Evolutionary conservation across 2,329 filamentous ascomycete species (phyloP), one percentile per base, ranked within the genome.

Genomic region (Fusarium sp.): DNA sequence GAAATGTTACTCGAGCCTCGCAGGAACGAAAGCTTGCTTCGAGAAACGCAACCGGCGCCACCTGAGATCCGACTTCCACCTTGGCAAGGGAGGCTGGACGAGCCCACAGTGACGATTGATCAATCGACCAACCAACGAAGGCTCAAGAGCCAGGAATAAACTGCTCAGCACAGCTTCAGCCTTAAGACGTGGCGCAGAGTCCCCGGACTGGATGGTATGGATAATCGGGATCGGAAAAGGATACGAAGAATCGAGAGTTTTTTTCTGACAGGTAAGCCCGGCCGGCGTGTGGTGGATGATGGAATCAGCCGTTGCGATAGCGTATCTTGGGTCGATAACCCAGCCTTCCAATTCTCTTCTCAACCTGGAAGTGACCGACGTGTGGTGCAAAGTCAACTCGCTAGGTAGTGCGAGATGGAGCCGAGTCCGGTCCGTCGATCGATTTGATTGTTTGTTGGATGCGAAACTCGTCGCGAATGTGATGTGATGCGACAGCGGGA

Each of bases 31-130:
- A 63, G 47, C 40, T 68, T 56, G 45, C 56, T 73, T 63, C 27
- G 35, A 69, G 57, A 66, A 66, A 66, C 35, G 61, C 50, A 63
- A 66, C 17, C 61, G 43, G 57, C 59, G 66, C 69, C 66, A 72
- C 72, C 45, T 20, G 47, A 33, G 32, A 70, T 59, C 72, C 71
- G 65, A 70, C 68, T 70, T 68, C 66, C 72, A 74, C 62, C 72
- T 74, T 74, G 72, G 72, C 72, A 74, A 74, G 72, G 72, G 66
- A 74, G 63, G 27, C 15, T 64, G 56, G 50, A 57, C 45, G 45
- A 74, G 71, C 67, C 32, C 27, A 56, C 52, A 37, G 66, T 17
- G 35, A 56, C 50, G 43, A 20, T 58, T 27, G 20, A 54, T 35
- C 20, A 50, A 65, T 64, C 67, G 43, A 61, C 59, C 27, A 33